Evolutionary conservation across 2,329 filamentous ascomycete species (phyloP).

Genomic region (Claviceps citrina): DNA sequence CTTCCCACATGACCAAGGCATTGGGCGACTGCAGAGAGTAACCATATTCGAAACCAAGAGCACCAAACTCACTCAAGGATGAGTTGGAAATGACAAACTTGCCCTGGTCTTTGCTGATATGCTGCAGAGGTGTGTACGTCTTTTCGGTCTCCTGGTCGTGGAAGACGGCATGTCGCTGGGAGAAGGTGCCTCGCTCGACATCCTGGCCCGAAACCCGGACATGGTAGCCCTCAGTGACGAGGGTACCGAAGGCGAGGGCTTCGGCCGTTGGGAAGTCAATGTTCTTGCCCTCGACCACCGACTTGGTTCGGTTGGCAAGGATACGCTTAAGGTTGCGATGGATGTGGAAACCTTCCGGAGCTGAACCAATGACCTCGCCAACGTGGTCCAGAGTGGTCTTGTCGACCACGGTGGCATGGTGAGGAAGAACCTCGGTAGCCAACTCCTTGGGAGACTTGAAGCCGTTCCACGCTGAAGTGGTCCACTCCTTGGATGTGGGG

Average conservation of each 20-base stretch:
- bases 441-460: constrained; percentile 99
- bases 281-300: constrained; percentile 76
- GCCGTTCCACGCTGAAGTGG: constrained; percentile 96
- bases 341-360: constrained; percentile 72
- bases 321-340: constrained; percentile 98
- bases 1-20: constrained; percentile 97
- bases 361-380: constrained; percentile 59
- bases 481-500: constrained; percentile 92
- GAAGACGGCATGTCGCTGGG: constrained; percentile 89
- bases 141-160: constrained; percentile 92
- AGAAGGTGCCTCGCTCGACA: constrained; percentile 98
- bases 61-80: constrained; percentile 55
- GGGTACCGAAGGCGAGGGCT: constrained; percentile 81
- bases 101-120: constrained; percentile 80
- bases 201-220: constrained; percentile 97
- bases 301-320: constrained; percentile 75
- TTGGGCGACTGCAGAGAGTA: constrained; percentile 96
- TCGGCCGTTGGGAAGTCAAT: constrained; percentile 98
- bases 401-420: constrained; percentile 73
- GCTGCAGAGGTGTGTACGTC: constrained; percentile 83
- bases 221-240: constrained; percentile 87
- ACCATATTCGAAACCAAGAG: constrained; percentile 93
- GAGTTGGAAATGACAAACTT: constrained; percentile 97
- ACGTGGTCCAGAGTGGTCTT: constrained; percentile 62
- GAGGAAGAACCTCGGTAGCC: constrained; percentile 82